Evolutionary conservation across 257 asterid genomes (phyloP).

Genomic region (Vinca minor): DNA sequence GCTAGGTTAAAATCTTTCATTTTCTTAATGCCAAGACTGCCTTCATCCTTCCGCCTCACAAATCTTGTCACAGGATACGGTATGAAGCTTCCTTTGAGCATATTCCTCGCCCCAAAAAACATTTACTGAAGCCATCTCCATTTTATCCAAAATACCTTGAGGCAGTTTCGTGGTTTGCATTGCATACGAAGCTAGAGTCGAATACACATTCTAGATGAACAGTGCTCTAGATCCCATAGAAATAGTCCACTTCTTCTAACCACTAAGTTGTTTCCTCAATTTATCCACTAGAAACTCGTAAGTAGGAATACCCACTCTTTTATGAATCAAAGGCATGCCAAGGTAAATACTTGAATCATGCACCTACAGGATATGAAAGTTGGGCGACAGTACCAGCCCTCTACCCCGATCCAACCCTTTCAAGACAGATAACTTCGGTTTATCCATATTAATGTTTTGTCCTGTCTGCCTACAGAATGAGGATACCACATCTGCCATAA

Average conservation of each 20-base stretch:
- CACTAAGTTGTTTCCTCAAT: not conserved
- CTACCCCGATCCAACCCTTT: not conserved
- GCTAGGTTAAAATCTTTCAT: not conserved
- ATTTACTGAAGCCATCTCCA: too few species aligned
- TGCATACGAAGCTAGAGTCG: not conserved
- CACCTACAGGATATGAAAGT: not conserved
- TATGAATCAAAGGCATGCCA: too few species aligned
- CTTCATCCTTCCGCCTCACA: not conserved
- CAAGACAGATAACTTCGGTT: not conserved
- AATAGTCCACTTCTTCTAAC: not conserved
- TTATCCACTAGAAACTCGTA: not conserved
- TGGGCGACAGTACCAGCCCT: not conserved
- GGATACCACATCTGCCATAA: not conserved
- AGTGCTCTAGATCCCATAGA: too few species aligned
- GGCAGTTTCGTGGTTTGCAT: too few species aligned
- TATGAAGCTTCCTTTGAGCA: not conserved
- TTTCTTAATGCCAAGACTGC: not conserved
- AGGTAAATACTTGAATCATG: not conserved
- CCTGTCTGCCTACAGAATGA: not conserved
- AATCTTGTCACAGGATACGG: not conserved
- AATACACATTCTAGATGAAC: too few species aligned
- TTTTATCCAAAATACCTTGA: too few species aligned
- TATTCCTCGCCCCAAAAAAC: not conserved
- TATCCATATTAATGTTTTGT: too few species aligned
- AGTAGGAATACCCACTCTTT: too few species aligned